Evolutionary conservation across 2,329 filamentous ascomycete genomes (phyloP), one percentile per base, ranked within the genome.

Genomic region (Dactylellina leptospora): DNA sequence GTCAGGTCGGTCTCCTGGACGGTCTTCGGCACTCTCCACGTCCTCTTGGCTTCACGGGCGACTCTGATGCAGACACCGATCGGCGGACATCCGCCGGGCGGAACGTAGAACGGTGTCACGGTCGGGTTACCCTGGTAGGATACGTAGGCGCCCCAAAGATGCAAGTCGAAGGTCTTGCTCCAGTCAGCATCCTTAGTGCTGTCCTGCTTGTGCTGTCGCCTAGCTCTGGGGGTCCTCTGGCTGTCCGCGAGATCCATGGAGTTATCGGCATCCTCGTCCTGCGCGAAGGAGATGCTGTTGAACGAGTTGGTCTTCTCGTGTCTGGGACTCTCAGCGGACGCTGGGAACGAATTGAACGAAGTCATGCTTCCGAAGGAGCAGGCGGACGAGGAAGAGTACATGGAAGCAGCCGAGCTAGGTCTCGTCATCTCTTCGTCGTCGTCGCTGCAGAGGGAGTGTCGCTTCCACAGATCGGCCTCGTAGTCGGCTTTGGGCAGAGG

Each of bases 121-220:
- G 85, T 86, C 47, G 87, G 87, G 75, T 90, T 87, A 77, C 88
- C 85, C 40, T 89, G 80, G 75, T 89, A 90, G 56, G 87, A 80
- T 66, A 85, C 80, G 76, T 88, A 90, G 0, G 85, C 88, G 3
- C 85, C 83, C 87, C 87, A 90, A 8, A 90, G 79, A 75, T 90
- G 87, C 10, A 84, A 81, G 79, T 82, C 86, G 86, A 89, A 88
- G 16, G 85, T 83, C 72, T 84, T 85, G 3, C 86, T 88, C 87
- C 87, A 89, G 28, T 75, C 68, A 2, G 73, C 74, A 54, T 76
- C 76, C 51, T 75, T 66, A 16, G 62, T 56, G 51, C 75, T 75
- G 16, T 73, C 69, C 16, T 68, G 74, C 23, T 66, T 73, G 28
- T 64, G 45, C 10, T 23, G 69, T 45, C 50, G 54, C 16, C 61